Evolutionary conservation across 805 yeast species (phyloP), one percentile per base, ranked within the genome.

Genomic region (Isabelozyma heimii): DNA sequence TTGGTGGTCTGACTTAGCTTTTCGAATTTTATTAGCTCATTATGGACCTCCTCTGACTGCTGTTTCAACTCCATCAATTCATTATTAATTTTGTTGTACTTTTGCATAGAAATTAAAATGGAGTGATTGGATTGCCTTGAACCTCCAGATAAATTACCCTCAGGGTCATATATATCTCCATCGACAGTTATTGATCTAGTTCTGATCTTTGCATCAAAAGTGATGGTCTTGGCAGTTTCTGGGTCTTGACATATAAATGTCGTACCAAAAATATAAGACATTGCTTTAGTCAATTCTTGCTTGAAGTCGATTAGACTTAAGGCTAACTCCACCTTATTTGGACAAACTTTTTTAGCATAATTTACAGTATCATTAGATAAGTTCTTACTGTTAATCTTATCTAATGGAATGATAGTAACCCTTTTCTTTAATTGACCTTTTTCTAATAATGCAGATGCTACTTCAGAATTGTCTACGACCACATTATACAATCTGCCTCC

Each of bases 71-170:
- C 60, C 14, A 67, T 65, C 10, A 82, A 62, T 48, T 72, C 69
- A 8, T 59, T 57, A 20, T 70, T 69, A 10, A 79, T 59, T 13
- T 59, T 64, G 57, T 87, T 87, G 55, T 78, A 85, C 49, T 80
- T 80, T 58, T 86, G 92, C 63, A 91, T 81, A 41, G 80, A 81
- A 9, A 81, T 63, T 48, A 91, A 72, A 2, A 87, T 65, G 0
- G 90, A 79, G 1, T 81, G 76, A 13, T 80, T 70, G 44, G 74
- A 73, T 53, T 76, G 83, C 56, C 92, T 77, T 16, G 95, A 84
- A n/a, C 98, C 98, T 43, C 99, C 99, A 1, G 97, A 88, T 26
- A 94, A 73, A 7, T 96, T 89, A 13, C 99, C 99, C 55, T 87
- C 90, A 0, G 99, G 99, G 62, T 94, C 99, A 67, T 91, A 94